Base-by-base conservation (phyloP, 352 stramenopile genomes). In the Aphanomyces stellatus region DNA sequence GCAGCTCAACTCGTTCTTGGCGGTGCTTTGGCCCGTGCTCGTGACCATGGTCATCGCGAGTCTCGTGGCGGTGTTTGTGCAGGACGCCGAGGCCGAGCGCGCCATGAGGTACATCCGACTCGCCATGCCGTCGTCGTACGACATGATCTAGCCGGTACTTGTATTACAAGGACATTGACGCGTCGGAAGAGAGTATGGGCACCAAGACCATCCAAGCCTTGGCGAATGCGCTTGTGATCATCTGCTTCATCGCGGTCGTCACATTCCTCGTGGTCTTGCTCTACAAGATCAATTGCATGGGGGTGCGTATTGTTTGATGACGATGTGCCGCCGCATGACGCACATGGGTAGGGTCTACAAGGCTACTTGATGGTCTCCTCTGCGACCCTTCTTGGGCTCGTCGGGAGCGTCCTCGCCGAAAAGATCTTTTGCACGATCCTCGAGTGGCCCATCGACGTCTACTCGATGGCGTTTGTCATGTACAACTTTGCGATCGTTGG, bases 401-500 rank as follows among this genome's bases (percentile, higher is more conserved):
- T 80, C 3, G 87, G 85, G 31, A 74, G 75, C 43, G 90, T 90
- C 53, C 73, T 96, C 24, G 74, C 83, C n/a, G 73, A 90, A 19
- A 79, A 88, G 51, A 72, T 88, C 3, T 68, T 93, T 42, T 77
- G 70, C 19, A 56, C 72, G 19, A 57, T 80, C 17, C 65, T 87
- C 17, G 69, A 75, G 53, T 86, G 73, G 65, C 65, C 90, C 53
- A 46, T 91, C 30, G 82, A 96, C 63, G 66, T 71, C 22, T 72
- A 86, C 46, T 82, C 81, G 55, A 71, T 92, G 63, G 73, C 88
- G 35, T 76, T 96, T 66, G 66, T 79, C 71, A 95, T 96, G 77
- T 96, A 91, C 72, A 97, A 97, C 69, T 96, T 97, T 57, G 91
- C 85, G 2, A 82, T 97, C 46, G 85, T 96, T 33, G 90, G 88